These are phyloP conservation scores for Kazachstania sp. DNA, from an alignment of 1,139 yeast genomes.

Conservation along the genomic window DNA sequence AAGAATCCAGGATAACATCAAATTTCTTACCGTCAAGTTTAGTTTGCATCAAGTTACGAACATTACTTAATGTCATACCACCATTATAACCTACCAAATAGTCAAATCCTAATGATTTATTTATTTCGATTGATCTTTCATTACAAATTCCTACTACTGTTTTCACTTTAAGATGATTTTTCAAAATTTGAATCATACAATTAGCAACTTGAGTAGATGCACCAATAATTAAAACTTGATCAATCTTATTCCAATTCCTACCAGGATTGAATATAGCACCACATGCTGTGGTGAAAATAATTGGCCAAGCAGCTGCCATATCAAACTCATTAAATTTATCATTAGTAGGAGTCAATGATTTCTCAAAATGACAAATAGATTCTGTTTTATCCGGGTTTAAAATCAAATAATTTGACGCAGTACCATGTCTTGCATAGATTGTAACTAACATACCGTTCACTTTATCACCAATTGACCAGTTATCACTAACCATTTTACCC, in stretches of 20 bases:
- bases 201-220: conserved; percentile 28
- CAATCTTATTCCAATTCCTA: conserved; percentile 15
- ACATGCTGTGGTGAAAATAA: conserved; percentile 26
- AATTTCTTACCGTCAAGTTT: conserved; percentile 33
- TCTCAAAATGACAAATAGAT: conserved; percentile 2
- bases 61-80: conserved; percentile 26
- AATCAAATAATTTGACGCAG: conserved; percentile 21
- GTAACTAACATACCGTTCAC: conserved; percentile 18
- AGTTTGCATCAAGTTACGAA: conserved; percentile 30
- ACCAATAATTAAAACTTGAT: conserved; percentile 25
- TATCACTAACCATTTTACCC: conserved; percentile 17
- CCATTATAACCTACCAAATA: conserved; percentile 43
- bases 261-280: conserved; percentile 12
- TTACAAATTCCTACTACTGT: conserved; percentile 40
- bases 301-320: conserved; percentile 22
- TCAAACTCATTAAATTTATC: conserved; percentile 14
- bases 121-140: conserved; percentile 34
- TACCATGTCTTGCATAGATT: conserved; percentile 18
- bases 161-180: conserved; percentile 21
- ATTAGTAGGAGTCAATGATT: neutral
- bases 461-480: conserved; percentile 23
- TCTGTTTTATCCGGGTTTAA: conserved; percentile 14
- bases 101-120: conserved; percentile 45
- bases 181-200: conserved; percentile 25
- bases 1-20: conserved; percentile 41